Percentiles rank a stretch among this genome's conserved stretches.
These are phyloP conservation scores for Fusarium denticulatum DNA, from an alignment of 2,329 filamentous ascomycete genomes.

Conservation along the genomic window DNA sequence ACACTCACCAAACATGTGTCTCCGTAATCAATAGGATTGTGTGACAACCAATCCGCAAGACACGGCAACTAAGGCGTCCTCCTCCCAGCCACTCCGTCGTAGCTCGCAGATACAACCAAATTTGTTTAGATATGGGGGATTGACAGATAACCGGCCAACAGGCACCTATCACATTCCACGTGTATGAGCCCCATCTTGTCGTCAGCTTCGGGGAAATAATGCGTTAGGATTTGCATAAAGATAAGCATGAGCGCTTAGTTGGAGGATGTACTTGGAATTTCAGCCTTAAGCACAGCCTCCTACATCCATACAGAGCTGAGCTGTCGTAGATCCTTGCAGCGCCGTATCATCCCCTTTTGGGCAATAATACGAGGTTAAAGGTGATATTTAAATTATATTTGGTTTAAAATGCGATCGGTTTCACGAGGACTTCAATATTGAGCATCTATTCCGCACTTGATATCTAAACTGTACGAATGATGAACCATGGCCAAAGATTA, in stretches of 20 bases:
- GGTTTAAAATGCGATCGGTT: not conserved
- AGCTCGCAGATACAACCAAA: not conserved
- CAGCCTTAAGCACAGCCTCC: conserved; percentile 11
- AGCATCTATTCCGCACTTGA: not conserved
- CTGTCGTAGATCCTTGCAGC: not conserved
- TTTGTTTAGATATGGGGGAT: not conserved
- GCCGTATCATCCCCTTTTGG: not conserved
- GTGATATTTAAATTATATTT: not conserved
- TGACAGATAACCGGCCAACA: not conserved
- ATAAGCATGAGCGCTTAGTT: conserved; percentile 2
- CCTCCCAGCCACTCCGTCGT: not conserved
- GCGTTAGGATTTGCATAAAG: not conserved
- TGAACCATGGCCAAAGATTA: not conserved
- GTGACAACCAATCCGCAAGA: not conserved
- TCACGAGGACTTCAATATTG: not conserved
- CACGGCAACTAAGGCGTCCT: not conserved
- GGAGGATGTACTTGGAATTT: not conserved
- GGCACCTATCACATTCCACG: not conserved
- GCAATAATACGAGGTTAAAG: not conserved
- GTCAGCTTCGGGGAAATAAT: not conserved
- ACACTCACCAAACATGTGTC: not conserved
- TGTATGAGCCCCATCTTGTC: not conserved
- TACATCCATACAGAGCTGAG: conserved; percentile 1
- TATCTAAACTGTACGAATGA: not conserved
- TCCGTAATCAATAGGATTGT: not conserved